Evolutionary conservation across 257 asterid species (phyloP), one percentile per base, ranked within the genome.

Genomic region (Rauvolfia tetraphylla): DNA sequence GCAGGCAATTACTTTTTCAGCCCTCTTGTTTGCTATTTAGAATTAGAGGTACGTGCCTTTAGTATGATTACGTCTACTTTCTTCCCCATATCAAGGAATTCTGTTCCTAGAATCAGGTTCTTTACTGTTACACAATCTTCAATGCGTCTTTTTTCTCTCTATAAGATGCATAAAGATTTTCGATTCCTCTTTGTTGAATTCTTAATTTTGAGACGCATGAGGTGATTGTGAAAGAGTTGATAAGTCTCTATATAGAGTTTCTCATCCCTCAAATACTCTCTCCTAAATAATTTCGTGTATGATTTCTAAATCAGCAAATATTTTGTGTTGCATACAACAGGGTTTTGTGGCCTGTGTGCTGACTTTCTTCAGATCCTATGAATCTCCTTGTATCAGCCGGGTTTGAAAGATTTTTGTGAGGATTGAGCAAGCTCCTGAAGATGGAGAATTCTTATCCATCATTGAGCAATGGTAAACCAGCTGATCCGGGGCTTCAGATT

Each of bases 401-500:
- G 44, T 61, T 63, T 71, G 78, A 72, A 79, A 80, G 79, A 80
- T 80, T 81, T 39, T 59, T 29, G 79, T 54, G 77, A 77, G 79
- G 66, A 71, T 49, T 83, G 78, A 73, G 41, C 76, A 75, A 83
- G 63, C 63, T 75, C 73, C 57, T 65, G 69, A 71, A 75, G 65
- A 93, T 93, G 97, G 95, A 73, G 78, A 88, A 82, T 76, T 83
- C 85, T 11, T 39, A 80, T 46, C 82, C 87, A 75, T 78, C 77
- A 12, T 80, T 84, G 54, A 82, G 86, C 86, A 90, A 89, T 38
- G 96, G 92, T 62, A 76, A 85, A 75, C 71, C 79, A 46, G 81
- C 80, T 25, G 95, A 88, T 83, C 80, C 81, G 12, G 83, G 87
- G 71, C 86, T 87, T 46, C 92, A 93, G 76, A 87, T 88, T 49